Conservation (phyloP, 1,284 basidiomycete species). For the Boletellus deceptivus region DNA sequence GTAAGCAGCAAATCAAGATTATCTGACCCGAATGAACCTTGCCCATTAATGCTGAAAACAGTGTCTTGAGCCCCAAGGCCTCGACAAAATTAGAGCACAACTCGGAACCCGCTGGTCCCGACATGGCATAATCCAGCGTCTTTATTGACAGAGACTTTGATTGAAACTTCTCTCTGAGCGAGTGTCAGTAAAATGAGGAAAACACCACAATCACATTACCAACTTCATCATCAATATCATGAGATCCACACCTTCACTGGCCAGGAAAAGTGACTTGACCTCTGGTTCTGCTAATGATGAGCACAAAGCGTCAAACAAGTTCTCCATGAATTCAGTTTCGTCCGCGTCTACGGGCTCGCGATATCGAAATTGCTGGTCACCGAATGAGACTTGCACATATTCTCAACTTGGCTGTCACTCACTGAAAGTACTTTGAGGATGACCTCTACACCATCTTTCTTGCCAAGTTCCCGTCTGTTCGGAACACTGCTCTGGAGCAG, state of each 20-base stretch:
- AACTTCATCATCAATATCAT: conserved; percentile 97
- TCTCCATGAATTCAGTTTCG: conserved; percentile 97
- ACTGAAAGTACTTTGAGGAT: conserved; percentile 82
- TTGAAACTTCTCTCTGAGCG: conserved; percentile 73
- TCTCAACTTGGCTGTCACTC: conserved; percentile 32
- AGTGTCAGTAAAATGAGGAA: conserved; percentile 10
- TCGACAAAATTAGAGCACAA: conserved; percentile 90
- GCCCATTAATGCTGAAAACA: conserved; percentile 93
- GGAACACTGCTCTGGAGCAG: conserved; percentile 71
- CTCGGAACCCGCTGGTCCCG: conserved; percentile 69
- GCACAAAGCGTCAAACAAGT: conserved; percentile 88
- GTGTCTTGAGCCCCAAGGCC: conserved; percentile 79
- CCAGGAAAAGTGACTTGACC: conserved; percentile 80
- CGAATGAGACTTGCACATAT: conserved; percentile 16
- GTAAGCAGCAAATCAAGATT: conserved; percentile 2
- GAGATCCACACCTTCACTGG: conserved; percentile 93
- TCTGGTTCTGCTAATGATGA: conserved; percentile 73
- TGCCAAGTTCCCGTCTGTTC: conserved; percentile 65
- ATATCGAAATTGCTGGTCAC: conserved; percentile 75
- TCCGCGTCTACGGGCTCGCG: conserved; percentile 83
- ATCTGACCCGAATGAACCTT: conserved; percentile 53
- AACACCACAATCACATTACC: conserved; percentile 25
- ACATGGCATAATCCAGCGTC: conserved; percentile 88
- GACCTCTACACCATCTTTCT: conserved; percentile 77
- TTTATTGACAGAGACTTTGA: conserved; percentile 85